Conservation (phyloP, 2,329 filamentous ascomycete species). For the Claviceps digitariae region DNA sequence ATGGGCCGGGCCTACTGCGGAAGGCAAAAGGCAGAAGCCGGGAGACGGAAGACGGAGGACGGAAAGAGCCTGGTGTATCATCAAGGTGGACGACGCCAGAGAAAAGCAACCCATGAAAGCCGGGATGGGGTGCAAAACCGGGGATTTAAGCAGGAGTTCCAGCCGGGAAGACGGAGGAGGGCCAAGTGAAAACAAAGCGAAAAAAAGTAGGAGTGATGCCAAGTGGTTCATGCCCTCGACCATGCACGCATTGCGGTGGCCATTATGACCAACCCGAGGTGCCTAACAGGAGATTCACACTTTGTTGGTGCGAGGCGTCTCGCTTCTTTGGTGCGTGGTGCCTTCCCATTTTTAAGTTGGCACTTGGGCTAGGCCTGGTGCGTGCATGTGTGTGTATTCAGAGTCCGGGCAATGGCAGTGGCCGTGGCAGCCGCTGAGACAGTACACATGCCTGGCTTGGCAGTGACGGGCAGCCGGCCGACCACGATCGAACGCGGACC, state of each 20-base stretch:
- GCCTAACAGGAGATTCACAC: neutral
- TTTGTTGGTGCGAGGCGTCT: too few species aligned
- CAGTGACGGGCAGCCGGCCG: neutral
- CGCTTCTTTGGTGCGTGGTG: neutral
- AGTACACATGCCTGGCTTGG: too few species aligned
- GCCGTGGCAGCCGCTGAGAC: too few species aligned
- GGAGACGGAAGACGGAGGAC: too few species aligned
- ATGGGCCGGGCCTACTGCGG: slow-evolving; percentile 7
- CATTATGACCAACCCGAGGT: neutral
- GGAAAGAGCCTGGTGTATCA: neutral
- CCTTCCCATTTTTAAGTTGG: neutral
- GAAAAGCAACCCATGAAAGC: neutral
- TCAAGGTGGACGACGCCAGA: neutral
- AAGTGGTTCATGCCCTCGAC: neutral
- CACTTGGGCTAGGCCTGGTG: neutral
- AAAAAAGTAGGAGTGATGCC: neutral
- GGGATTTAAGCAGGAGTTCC: neutral
- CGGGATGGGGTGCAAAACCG: neutral
- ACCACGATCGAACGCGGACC: too few species aligned
- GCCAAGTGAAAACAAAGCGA: neutral
- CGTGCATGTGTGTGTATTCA: neutral
- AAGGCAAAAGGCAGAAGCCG: neutral
- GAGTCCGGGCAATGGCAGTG: neutral
- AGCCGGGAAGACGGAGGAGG: neutral
- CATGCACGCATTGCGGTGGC: neutral